Evolutionary conservation across 2,329 filamentous ascomycete genomes (phyloP).

Genomic region (Blastomyces parvus): DNA sequence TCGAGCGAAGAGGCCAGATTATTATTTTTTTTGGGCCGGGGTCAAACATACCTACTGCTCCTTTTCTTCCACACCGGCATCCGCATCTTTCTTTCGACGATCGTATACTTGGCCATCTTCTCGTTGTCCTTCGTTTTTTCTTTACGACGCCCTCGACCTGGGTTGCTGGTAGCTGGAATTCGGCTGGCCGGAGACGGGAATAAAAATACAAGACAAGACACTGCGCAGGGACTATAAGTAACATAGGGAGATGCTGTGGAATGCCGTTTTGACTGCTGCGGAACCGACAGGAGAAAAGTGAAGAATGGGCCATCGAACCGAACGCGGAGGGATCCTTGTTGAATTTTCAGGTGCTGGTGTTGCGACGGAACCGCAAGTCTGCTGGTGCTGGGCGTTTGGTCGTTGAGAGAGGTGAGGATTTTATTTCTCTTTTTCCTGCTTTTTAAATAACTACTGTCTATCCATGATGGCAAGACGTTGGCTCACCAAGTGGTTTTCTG

Average conservation of each 20-base stretch:
- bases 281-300: background rate
- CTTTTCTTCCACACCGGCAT: too few species aligned
- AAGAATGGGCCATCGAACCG: slow-evolving; percentile 7
- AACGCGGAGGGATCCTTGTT: slow-evolving; percentile 2
- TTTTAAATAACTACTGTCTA: background rate
- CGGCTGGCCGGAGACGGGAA: background rate
- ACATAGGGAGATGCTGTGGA: background rate
- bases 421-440: background rate
- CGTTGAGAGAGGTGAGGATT: slow-evolving; percentile 3
- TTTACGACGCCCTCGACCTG: too few species aligned
- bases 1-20: too few species aligned
- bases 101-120: too few species aligned
- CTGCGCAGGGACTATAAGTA: background rate
- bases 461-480: background rate
- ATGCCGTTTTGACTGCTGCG: background rate
- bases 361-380: background rate
- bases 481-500: slow-evolving; percentile 14
- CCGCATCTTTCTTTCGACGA: too few species aligned
- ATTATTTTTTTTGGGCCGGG: too few species aligned
- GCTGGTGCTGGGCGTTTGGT: background rate
- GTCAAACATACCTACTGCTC: too few species aligned
- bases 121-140: too few species aligned
- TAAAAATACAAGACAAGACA: background rate
- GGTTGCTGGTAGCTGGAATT: background rate
- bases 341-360: background rate